phyloP scores from a whole-genome alignment of 169 alveolate species.

The Plasmodium vivax region DNA sequence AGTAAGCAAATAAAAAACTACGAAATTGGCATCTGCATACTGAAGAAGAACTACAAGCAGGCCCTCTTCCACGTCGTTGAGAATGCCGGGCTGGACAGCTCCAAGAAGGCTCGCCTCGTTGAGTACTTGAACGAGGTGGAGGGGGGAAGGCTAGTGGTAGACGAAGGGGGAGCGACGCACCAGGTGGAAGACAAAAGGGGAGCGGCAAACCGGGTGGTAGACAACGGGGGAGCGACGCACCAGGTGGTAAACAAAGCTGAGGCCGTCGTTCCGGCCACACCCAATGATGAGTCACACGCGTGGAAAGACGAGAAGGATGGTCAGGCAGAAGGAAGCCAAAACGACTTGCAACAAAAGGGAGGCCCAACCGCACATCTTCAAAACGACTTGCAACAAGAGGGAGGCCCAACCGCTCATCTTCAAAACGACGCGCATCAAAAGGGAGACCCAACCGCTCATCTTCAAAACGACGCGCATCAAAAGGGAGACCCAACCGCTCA shows the following conservation, averaged over 20 bases:
- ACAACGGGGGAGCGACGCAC: not conserved
- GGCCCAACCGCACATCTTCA: not conserved
- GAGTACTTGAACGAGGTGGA: slow-evolving; percentile 21
- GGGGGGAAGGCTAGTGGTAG: not conserved
- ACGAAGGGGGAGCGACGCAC: not conserved
- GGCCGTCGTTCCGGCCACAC: not conserved
- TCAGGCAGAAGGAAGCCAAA: not conserved
- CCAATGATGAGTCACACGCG: not conserved
- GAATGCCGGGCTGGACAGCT: slow-evolving; percentile 70
- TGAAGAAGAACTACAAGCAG: slow-evolving; percentile 85
- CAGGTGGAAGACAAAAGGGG: not conserved
- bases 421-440: too few relatives aligned
- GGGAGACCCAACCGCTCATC: too few relatives aligned
- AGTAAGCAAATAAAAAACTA: slow-evolving; percentile 90
- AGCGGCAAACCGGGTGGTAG: not conserved
- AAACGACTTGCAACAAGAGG: not conserved
- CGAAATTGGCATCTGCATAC: slow-evolving; percentile 90
- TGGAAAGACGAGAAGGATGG: slow-evolving; percentile 49
- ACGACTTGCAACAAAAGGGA: not conserved
- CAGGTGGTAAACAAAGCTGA: not conserved
- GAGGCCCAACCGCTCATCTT: too few relatives aligned
- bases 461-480: too few relatives aligned
- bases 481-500: too few relatives aligned
- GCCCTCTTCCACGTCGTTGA: slow-evolving; percentile 81
- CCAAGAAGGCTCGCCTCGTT: slow-evolving; percentile 26